Conservation (phyloP, 176 grass and related monocot species). For the Oryza longistaminata region DNA sequence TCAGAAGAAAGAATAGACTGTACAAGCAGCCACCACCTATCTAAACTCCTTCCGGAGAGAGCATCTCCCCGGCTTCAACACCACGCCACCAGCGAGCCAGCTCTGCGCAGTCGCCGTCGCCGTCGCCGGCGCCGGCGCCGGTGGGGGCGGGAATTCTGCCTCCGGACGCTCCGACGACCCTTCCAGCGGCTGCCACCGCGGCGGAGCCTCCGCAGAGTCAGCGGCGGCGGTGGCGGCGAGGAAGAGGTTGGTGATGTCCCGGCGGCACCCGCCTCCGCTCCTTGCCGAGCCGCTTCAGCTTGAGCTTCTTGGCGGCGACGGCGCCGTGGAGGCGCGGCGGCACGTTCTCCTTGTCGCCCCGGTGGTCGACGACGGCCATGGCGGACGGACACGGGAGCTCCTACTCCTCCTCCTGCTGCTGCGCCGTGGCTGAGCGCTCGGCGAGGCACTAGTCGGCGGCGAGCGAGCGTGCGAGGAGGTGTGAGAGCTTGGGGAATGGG, state of each 20-base stretch:
- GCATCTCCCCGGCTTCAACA: not conserved
- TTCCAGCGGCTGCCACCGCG: not conserved
- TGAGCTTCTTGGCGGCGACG: conserved; percentile 22
- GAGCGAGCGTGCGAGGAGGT: not conserved
- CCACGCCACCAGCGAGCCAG: not conserved
- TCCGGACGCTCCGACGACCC: not conserved
- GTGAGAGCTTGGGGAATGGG: not conserved
- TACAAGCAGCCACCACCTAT: conserved; percentile 25
- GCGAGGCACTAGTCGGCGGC: not conserved
- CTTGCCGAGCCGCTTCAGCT: conserved; percentile 33
- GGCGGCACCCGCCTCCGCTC: conserved; percentile 25
- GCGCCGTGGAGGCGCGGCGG: not conserved
- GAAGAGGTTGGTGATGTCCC: conserved; percentile 55
- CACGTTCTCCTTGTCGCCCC: conserved; percentile 38
- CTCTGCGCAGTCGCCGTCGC: not conserved
- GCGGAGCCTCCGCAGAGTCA: not conserved
- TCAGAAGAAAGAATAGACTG: not conserved
- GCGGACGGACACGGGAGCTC: not conserved
- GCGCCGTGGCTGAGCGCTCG: not conserved
- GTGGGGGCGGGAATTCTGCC: no score
- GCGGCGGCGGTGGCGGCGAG: not conserved
- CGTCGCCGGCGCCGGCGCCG: not conserved
- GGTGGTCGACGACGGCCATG: conserved; percentile 22
- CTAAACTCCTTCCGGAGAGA: conserved; percentile 45
- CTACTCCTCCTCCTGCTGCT: not conserved